Evolutionary conservation across 2,329 filamentous ascomycete genomes (phyloP).

Genomic region (Cryphonectria nitschkei): DNA sequence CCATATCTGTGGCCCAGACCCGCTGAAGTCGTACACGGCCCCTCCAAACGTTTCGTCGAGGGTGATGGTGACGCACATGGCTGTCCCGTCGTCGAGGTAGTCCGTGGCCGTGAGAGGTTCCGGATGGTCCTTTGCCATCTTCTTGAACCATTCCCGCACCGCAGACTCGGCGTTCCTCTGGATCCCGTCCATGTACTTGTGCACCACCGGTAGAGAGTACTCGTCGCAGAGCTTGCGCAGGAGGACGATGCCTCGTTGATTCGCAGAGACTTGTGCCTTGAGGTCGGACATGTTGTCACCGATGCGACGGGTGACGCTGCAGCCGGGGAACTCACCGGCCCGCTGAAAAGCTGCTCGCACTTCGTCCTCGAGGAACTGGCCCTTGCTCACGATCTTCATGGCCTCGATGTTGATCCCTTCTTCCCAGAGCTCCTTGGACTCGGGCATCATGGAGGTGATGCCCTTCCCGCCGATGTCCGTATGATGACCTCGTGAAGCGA

Average conservation of each 20-base stretch:
- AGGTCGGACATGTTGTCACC: constrained; percentile 49
- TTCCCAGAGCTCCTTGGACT: constrained; percentile 47
- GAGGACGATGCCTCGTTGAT: constrained; percentile 44
- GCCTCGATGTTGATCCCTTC: constrained; percentile 47
- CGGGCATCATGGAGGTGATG: constrained; percentile 47
- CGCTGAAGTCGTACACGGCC: constrained; percentile 41
- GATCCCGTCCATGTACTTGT: constrained; percentile 46
- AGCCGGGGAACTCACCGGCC: constrained; percentile 43
- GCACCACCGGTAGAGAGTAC: constrained; percentile 39
- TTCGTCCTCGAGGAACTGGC: constrained; percentile 36
- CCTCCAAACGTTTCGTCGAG: constrained; percentile 36
- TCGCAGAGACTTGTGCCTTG: constrained; percentile 49
- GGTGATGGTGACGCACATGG: constrained; percentile 37
- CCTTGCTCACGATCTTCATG: constrained; percentile 43
- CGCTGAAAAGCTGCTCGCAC: constrained; percentile 28
- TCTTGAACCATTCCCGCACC: constrained; percentile 38
- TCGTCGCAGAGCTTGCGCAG: constrained; percentile 42
- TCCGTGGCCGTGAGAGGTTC: constrained; percentile 36
- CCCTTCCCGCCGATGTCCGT: constrained; percentile 44
- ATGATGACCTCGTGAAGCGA: constrained; percentile 46
- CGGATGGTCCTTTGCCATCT: constrained; percentile 50
- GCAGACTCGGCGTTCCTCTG: constrained; percentile 46
- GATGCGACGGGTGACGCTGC: constrained; percentile 41
- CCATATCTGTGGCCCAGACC: constrained; percentile 39
- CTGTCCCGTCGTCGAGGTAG: constrained; percentile 43